Base-by-base conservation (phyloP, 176 grass and related monocot species). In the Oryza coarctata region DNA sequence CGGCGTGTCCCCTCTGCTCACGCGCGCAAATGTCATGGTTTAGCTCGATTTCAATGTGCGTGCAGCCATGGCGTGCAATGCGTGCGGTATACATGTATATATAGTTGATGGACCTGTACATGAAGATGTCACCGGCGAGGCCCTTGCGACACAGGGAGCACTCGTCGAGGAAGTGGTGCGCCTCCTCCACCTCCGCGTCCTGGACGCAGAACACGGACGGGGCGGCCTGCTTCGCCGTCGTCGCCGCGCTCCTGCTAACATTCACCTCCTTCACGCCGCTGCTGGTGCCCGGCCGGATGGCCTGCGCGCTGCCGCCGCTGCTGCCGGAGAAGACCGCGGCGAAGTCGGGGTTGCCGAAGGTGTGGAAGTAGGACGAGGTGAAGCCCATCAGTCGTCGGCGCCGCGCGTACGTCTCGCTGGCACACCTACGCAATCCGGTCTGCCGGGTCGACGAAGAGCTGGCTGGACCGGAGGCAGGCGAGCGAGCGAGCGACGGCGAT, bases 1-100 rank as follows among this genome's bases (percentile, higher is more conserved):
- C 57, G 94, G 89, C 30, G 80, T 94, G 85, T 97, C 89, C 60
- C 95, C 92, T 86, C 95, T 98, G 43, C 47, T 8, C 61, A 11
- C 31, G 11, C 26, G n/a, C 55, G 9, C 55, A n/a, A 7, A 57
- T 20, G 52, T 20, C 47, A 45, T 3, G 55, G 22, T 60, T 55
- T 22, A 22, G 49, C 5, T 60, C 55, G n/a, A 3, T 60, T 60
- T 60, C 55, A 55, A 2, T 4, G 15, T 12, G 12, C 7, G 34
- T 34, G 33, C 33, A 34, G 3, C 33, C 40, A 43, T n/a, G 40
- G 5, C 11, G 9, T 17, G 15, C 6, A 44, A 13, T 10, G 39
- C 0, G n/a, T 30, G 15, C 2, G 75, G 10, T 57, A 9, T 28
- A 36, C 68, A 35, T 7, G 34, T 39, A 39, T 5, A 28, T 15